Evolutionary conservation across 257 asterid genomes (phyloP), one percentile per base, ranked within the genome.

Genomic region (Plectranthus barbatus): DNA sequence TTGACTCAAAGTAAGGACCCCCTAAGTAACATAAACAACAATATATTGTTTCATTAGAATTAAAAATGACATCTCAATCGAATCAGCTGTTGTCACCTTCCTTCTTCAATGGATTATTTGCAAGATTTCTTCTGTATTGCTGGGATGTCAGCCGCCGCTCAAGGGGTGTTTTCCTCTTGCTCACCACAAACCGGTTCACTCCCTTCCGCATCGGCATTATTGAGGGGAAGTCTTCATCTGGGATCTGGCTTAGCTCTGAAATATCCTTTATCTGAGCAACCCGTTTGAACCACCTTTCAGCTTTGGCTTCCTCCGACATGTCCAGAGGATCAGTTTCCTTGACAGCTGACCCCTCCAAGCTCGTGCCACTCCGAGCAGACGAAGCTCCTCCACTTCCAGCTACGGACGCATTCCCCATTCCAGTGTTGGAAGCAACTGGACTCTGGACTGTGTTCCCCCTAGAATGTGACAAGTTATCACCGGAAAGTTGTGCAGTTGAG

Each of bases 151-250:
- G 69, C 80, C 97, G 80, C 78, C 97, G 85, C 80, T 89, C 97
- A 19, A 86, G 77, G 2, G 96, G 99, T 5, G 96, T 86, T 72
- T 89, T 92, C 77, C 99, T 80, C 84, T 89, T 92, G 82, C 99
- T 92, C 71, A 92, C 96, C 0, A 92, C 99, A 31, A 92, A 92
- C 68, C 99, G 76, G 68, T 92, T 89, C 18, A 92, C 97, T 7
- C 99, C 97, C 64, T 92, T 92, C 69, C 94, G 68, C 97, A 89
- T 86, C 9, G 97, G 99, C 99, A 92, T 89, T 62, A 92, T 89
- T 0, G 97, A 82, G 0, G 97, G 99, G 60, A 89, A 92, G 56
- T 92, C 99, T 62, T 92, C 99, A 56, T 92, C 99, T 0, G 97
- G 99, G 50, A 92, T 92, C 75, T 89, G 91, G 67, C 90, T 85